Conservation (phyloP, 805 yeast species). For the Komagataella populi region DNA sequence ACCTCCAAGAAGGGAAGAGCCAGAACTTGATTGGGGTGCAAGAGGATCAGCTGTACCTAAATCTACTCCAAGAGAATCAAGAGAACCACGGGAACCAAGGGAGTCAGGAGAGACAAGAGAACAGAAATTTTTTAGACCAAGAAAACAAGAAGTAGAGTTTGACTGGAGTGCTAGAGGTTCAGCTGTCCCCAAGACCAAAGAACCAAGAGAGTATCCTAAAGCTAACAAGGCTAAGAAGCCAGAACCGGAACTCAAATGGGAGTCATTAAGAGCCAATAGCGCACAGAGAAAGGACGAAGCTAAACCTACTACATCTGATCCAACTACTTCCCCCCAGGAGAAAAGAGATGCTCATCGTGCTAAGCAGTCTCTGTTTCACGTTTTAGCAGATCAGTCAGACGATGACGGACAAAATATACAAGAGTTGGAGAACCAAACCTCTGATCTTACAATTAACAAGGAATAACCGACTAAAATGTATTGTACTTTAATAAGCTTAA, state of each 20-base stretch:
- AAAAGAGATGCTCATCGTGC: not conserved
- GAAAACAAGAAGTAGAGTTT: constrained; percentile 25
- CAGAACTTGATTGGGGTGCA: constrained; percentile 50
- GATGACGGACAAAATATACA: constrained; percentile 23
- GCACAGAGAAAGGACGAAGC: not conserved
- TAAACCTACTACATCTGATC: not conserved
- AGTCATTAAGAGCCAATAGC: not conserved
- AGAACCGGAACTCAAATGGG: constrained; percentile 1
- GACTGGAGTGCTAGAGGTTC: constrained; percentile 31
- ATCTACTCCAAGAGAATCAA: constrained; percentile 13
- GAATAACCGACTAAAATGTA: not conserved
- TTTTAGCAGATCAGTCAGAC: constrained; percentile 37
- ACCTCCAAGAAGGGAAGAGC: constrained; percentile 32
- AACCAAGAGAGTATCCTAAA: not conserved
- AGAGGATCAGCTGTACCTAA: constrained; percentile 17
- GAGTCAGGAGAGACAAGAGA: constrained; percentile 20
- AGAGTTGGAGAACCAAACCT: constrained; percentile 18
- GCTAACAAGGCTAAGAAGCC: constrained; percentile 1
- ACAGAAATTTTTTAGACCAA: constrained; percentile 32
- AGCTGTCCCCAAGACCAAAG: constrained; percentile 1
- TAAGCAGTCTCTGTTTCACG: constrained; percentile 29
- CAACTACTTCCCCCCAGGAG: not conserved
- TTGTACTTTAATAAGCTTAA: not conserved
- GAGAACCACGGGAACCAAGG: constrained; percentile 14
- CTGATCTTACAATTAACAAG: constrained; percentile 3